Evolutionary conservation across 352 stramenopile genomes (phyloP).

Genomic region (Phytopythium chamaehyphon): DNA sequence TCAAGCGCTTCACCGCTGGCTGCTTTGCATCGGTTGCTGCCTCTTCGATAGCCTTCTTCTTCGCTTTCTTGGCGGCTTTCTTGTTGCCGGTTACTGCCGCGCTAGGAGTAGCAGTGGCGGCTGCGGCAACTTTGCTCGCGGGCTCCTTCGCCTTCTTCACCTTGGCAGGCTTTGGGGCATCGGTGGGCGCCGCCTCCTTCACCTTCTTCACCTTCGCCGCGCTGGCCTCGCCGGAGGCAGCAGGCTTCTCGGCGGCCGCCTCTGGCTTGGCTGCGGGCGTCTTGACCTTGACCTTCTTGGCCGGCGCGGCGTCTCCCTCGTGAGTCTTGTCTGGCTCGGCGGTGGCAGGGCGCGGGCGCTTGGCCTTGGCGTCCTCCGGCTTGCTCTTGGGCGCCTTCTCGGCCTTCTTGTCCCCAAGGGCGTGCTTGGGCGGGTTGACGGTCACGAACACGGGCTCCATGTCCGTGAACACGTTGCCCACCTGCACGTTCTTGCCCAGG

Average conservation of each 20-base stretch:
- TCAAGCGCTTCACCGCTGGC: constrained; percentile 33
- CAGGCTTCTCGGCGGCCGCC: neutral
- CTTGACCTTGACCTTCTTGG: constrained; percentile 12
- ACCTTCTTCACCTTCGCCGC: constrained; percentile 2
- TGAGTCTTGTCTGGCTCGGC: constrained; percentile 10
- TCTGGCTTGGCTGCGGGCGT: constrained; percentile 20
- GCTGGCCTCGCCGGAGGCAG: neutral
- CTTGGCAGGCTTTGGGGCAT: constrained; percentile 3
- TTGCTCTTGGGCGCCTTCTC: constrained; percentile 5
- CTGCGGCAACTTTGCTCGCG: constrained; percentile 2
- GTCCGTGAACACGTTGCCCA: constrained; percentile 65
- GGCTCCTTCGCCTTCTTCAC: constrained; percentile 8
- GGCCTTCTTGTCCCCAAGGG: constrained; percentile 5
- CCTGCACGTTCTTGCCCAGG: constrained; percentile 73
- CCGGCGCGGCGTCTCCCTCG: constrained; percentile 4
- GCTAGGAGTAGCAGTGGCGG: neutral
- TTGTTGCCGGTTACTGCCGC: neutral
- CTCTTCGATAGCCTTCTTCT: constrained; percentile 35
- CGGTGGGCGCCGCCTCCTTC: constrained; percentile 3
- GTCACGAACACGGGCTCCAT: constrained; percentile 83
- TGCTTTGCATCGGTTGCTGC: constrained; percentile 14
- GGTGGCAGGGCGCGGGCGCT: constrained; percentile 15
- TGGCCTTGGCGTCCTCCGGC: constrained; percentile 12
- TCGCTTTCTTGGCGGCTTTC: constrained; percentile 19
- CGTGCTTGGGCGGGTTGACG: constrained; percentile 16